Evolutionary conservation across 768 basidiomycete species (phyloP).

Genomic region (Cystobasidium onofrii): DNA sequence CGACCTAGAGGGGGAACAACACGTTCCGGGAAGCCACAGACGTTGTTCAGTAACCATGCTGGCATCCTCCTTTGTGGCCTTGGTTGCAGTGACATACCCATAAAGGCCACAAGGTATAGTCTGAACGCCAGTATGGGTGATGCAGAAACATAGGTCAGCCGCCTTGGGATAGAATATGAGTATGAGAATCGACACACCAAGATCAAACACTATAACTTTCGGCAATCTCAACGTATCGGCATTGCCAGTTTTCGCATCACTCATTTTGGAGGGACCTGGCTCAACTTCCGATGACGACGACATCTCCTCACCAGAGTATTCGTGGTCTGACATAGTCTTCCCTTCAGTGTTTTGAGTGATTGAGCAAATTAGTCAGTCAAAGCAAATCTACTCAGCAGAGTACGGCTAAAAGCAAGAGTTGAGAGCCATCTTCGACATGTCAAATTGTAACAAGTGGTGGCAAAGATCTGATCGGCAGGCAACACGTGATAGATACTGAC

Average conservation of each 20-base stretch:
- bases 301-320: background rate
- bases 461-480: too few relatives aligned
- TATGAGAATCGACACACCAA: background rate
- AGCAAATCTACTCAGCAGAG: too few relatives aligned
- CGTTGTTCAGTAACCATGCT: too few relatives aligned
- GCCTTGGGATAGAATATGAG: background rate
- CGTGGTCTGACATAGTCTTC: too few relatives aligned
- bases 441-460: too few relatives aligned
- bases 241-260: too few relatives aligned
- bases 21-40: too few relatives aligned
- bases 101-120: constrained; percentile 30
- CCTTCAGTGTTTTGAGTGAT: too few relatives aligned
- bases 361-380: too few relatives aligned
- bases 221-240: background rate
- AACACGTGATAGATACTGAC: too few relatives aligned
- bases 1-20: constrained; percentile 60
- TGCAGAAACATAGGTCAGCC: background rate
- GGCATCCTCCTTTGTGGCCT: background rate
- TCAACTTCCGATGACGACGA: background rate
- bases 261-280: background rate
- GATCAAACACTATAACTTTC: background rate
- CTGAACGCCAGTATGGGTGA: background rate
- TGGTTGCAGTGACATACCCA: background rate
- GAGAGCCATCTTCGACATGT: too few relatives aligned
- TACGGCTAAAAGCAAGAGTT: too few relatives aligned